These are phyloP conservation scores for Leishmania major DNA, from an alignment of 208 protist genomes.

Conservation along the genomic window DNA sequence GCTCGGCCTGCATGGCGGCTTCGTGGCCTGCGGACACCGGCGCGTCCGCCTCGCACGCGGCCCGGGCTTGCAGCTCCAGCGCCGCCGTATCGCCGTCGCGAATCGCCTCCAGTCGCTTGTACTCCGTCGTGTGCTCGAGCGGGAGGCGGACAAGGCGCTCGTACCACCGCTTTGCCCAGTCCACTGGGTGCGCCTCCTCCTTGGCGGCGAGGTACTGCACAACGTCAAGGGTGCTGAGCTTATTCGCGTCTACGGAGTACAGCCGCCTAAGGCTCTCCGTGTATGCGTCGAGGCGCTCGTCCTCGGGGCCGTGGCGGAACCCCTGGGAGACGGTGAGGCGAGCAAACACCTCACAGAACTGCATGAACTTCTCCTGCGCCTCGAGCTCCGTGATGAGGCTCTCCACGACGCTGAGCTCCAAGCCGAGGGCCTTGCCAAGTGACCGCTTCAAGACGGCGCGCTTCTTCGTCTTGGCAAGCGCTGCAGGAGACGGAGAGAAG, in stretches of 20 bases:
- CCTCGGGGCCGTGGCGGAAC: conserved; percentile 58
- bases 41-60: not conserved
- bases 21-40: conserved; percentile 10
- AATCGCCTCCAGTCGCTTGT: conserved; percentile 62
- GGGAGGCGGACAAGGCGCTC: conserved; percentile 77
- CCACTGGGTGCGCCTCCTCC: conserved; percentile 68
- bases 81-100: conserved; percentile 42
- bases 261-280: conserved; percentile 64
- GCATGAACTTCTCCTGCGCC: conserved; percentile 81
- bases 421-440: conserved; percentile 60
- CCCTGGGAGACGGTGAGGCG: conserved; percentile 69
- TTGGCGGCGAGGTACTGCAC: conserved; percentile 87
- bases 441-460: conserved; percentile 40
- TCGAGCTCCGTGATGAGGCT: conserved; percentile 66
- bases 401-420: conserved; percentile 69
- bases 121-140: conserved; percentile 76
- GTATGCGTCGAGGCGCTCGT: conserved; percentile 80
- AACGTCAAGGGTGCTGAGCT: conserved; percentile 73
- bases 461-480: conserved; percentile 23
- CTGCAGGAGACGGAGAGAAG: conserved; percentile 6
- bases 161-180: conserved; percentile 89
- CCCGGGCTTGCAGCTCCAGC: conserved; percentile 36
- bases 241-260: conserved; percentile 71
- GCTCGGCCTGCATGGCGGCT: conserved; percentile 37
- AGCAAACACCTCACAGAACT: conserved; percentile 87